These are phyloP conservation scores for Aspergillus ruber DNA, from an alignment of 2,329 filamentous ascomycete genomes.

Conservation along the genomic window DNA sequence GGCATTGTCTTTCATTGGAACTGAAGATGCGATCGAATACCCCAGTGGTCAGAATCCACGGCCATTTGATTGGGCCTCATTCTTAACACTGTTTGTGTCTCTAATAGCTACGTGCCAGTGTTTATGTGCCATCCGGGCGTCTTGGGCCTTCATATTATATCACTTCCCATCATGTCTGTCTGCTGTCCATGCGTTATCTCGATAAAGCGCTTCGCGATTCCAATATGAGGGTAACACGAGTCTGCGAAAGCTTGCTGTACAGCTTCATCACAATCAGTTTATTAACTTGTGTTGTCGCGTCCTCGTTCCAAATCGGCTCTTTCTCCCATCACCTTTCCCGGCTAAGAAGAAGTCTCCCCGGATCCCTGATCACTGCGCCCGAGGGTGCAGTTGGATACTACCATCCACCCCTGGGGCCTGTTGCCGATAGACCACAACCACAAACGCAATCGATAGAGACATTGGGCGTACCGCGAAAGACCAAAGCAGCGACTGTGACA, in stretches of 20 bases:
- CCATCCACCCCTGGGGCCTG: slow-evolving; percentile 12
- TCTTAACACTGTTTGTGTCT: not conserved
- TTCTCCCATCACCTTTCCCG: slow-evolving; percentile 2
- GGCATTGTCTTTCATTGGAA: not conserved
- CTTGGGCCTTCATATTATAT: not conserved
- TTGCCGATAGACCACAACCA: slow-evolving; percentile 3
- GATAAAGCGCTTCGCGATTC: not conserved
- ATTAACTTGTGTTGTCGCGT: slow-evolving; percentile 4
- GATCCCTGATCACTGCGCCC: slow-evolving; percentile 13
- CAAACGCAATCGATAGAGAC: not conserved
- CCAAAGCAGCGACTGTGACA: not conserved
- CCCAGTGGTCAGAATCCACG: not conserved
- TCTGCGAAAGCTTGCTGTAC: slow-evolving; percentile 3
- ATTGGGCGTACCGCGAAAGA: not conserved
- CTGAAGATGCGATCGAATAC: not conserved
- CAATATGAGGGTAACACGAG: not conserved
- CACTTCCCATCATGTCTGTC: not conserved
- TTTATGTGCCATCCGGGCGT: not conserved
- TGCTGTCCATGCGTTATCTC: not conserved
- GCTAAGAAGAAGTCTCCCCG: slow-evolving; percentile 13
- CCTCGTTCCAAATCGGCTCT: slow-evolving; percentile 7
- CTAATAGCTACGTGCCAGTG: not conserved
- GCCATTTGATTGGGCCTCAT: not conserved
- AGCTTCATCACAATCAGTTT: slow-evolving; percentile 6
- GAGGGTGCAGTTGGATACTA: slow-evolving; percentile 15